Percentiles rank a stretch among this genome's conserved stretches.
Evolutionary conservation across 2,329 filamentous ascomycete genomes (phyloP).

Genomic region (Fusarium ambrosium): DNA sequence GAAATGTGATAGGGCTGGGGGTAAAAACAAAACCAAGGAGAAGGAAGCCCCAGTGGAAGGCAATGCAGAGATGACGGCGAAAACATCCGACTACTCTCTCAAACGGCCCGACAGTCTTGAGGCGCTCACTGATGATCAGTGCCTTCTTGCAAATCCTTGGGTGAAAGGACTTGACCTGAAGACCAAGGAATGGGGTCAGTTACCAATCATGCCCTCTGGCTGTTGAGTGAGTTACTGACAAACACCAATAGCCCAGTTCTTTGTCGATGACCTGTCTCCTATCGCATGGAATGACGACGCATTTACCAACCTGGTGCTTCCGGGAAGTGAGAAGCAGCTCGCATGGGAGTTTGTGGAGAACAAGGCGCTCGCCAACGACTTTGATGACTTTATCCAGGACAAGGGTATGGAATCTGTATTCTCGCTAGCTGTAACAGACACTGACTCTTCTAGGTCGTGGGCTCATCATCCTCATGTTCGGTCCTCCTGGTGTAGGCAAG

Average conservation of each 20-base stretch:
- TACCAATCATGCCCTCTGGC: too few relatives aligned
- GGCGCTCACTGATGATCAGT: slow-evolving; percentile 51
- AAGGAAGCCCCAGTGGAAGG: not conserved
- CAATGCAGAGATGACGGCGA: slow-evolving; percentile 11
- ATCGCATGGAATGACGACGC: slow-evolving; percentile 53
- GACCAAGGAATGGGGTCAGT: slow-evolving; percentile 45
- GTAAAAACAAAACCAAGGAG: not conserved
- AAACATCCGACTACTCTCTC: not conserved
- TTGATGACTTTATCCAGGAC: slow-evolving; percentile 54
- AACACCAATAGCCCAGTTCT: not conserved
- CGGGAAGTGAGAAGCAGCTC: slow-evolving; percentile 54
- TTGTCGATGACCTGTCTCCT: not conserved
- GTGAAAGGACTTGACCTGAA: slow-evolving; percentile 55
- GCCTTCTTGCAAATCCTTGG: slow-evolving; percentile 54
- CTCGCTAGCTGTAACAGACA: rapidly evolving
- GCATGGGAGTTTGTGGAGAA: slow-evolving; percentile 56
- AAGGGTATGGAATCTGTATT: slow-evolving; percentile 37
- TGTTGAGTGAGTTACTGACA: not conserved
- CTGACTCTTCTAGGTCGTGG: slow-evolving; percentile 47
- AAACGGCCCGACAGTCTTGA: slow-evolving; percentile 44
- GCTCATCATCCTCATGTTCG: slow-evolving; percentile 61
- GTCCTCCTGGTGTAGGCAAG: slow-evolving; percentile 62
- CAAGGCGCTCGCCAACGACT: slow-evolving; percentile 46
- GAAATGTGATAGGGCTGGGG: not conserved
- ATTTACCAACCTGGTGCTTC: slow-evolving; percentile 55